phyloP scores from a whole-genome alignment of 2,329 filamentous ascomycete genomes.

The Colletotrichum caudatum region DNA sequence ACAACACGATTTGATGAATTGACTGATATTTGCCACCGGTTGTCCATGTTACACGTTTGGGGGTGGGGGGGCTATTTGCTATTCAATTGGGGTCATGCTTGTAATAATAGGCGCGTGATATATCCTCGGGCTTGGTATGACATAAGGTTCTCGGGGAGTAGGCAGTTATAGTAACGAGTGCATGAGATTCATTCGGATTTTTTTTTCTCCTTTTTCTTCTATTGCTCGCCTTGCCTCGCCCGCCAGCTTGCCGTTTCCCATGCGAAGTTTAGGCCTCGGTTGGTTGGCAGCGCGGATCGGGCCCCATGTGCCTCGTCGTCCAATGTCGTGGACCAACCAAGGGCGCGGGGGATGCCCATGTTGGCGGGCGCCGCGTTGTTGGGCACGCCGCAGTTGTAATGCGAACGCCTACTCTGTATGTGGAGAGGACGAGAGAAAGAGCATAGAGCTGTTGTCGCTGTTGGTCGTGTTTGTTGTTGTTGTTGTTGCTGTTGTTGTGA shows the following conservation, averaged over 20 bases:
- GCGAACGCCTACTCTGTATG: not conserved
- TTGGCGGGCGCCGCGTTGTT: not conserved
- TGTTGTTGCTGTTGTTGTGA: not conserved
- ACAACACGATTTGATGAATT: constrained; percentile 26
- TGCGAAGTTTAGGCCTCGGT: constrained; percentile 30
- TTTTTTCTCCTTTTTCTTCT: not conserved
- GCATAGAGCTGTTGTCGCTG: too few species aligned
- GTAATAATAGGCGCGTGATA: constrained; percentile 27
- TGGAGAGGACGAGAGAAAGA: not conserved
- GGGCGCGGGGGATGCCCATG: constrained; percentile 3
- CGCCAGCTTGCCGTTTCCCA: constrained; percentile 20
- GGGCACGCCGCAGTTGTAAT: not conserved
- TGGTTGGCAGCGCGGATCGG: constrained; percentile 10
- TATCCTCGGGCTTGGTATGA: constrained; percentile 16
- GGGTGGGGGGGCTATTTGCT: constrained; percentile 1
- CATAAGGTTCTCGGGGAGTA: not conserved
- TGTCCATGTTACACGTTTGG: constrained; percentile 19
- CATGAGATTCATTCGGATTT: not conserved
- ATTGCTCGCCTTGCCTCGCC: not conserved
- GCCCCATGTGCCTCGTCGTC: constrained; percentile 24
- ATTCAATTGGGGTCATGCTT: constrained; percentile 28
- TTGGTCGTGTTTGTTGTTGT: not conserved
- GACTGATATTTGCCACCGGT: constrained; percentile 1
- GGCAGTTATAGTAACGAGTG: not conserved
- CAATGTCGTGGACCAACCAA: constrained; percentile 19